phyloP scores from a whole-genome alignment of 441 rosid genomes.

The Pelargonium cotyledonis region DNA sequence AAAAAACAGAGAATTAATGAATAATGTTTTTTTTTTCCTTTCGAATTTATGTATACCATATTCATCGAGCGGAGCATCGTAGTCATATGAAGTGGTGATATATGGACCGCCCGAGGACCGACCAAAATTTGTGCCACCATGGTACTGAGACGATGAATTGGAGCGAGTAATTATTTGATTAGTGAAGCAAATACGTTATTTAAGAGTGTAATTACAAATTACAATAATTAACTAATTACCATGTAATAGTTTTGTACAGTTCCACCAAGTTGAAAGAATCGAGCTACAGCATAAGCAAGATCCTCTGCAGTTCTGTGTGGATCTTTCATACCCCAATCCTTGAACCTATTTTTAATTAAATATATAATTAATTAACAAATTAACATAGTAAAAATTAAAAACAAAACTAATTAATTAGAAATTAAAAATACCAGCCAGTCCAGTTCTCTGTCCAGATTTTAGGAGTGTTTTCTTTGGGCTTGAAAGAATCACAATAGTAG shows the following conservation, averaged over 20 bases:
- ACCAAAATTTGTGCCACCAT: constrained; percentile 21
- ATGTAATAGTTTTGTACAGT: constrained; percentile 28
- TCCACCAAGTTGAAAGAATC: constrained; percentile 29
- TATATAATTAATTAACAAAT: too few species aligned
- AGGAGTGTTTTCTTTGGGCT: constrained; percentile 23
- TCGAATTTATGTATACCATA: neutral
- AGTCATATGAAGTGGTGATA: constrained; percentile 21
- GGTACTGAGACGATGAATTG: constrained; percentile 13
- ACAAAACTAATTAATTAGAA: too few species aligned
- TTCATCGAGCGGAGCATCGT: constrained; percentile 17
- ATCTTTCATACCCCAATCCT: constrained; percentile 28
- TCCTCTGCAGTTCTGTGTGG: constrained; percentile 31
- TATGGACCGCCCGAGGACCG: constrained; percentile 22
- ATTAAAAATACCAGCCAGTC: constrained; percentile 24
- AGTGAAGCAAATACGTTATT: too few species aligned
- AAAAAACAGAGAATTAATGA: too few species aligned
- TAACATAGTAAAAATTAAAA: too few species aligned
- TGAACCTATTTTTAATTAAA: constrained; percentile 17
- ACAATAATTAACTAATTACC: constrained; percentile 11
- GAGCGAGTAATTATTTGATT: too few species aligned
- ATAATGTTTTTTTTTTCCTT: neutral
- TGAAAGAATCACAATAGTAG: constrained; percentile 26
- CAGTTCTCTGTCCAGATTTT: constrained; percentile 37
- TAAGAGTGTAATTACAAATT: too few species aligned
- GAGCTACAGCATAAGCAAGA: constrained; percentile 29